phyloP scores from a whole-genome alignment of 129 eudicot genomes.

The Daucus carota region DH1_v3.0 NC_030386.2:12099001-12099500 shows the following conservation, averaged over 20 bases:
- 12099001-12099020: neutral
- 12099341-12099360: neutral
- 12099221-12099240: neutral
- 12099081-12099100: neutral
- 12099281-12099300: neutral
- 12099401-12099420: neutral
- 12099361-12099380: neutral
- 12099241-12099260: neutral
- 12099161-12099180: neutral
- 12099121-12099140: neutral
- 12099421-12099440: neutral
- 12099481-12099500: constrained; percentile 99
- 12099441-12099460: constrained; percentile 88
- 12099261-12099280: neutral
- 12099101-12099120: neutral
- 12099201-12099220: neutral
- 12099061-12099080: neutral
- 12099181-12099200: neutral
- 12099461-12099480: constrained; percentile 93
- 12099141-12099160: neutral
- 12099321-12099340: neutral
- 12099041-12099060: neutral
- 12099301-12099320: neutral
- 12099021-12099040: neutral
- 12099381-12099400: neutral